Evolutionary conservation across 108 stramenopile genomes (phyloP).

Genomic region (Fragilariopsis cylindrus): DNA sequence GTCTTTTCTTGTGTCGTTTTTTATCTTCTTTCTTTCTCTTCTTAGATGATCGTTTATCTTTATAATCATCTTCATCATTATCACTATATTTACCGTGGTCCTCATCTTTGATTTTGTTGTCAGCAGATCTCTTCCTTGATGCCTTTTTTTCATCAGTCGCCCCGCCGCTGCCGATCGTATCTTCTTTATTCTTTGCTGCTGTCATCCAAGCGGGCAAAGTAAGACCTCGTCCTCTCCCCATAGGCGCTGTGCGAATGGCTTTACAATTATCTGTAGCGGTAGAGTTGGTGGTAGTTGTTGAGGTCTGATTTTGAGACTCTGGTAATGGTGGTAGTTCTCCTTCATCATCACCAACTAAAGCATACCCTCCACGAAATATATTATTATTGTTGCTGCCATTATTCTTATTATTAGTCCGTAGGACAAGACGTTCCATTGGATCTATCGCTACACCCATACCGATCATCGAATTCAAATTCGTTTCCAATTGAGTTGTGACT

Average conservation of each 20-base stretch:
- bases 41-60: background rate
- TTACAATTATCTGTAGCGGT: background rate
- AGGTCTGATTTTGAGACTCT: background rate
- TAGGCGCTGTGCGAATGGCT: slow-evolving; percentile 19
- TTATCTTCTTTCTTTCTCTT: slow-evolving; percentile 26
- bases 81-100: background rate
- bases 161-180: slow-evolving; percentile 11
- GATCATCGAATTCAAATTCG: slow-evolving; percentile 64
- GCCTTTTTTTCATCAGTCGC: background rate
- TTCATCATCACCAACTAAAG: slow-evolving; percentile 68
- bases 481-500: slow-evolving; percentile 27
- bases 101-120: background rate
- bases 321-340: slow-evolving; percentile 42
- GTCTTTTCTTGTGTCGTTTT: slow-evolving; percentile 21
- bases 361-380: slow-evolving; percentile 55
- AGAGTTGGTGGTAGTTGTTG: background rate
- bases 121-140: background rate
- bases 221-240: slow-evolving; percentile 63
- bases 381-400: slow-evolving; percentile 7
- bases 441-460: slow-evolving; percentile 72
- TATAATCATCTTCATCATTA: slow-evolving; percentile 11
- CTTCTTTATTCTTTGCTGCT: slow-evolving; percentile 8
- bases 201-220: slow-evolving; percentile 77
- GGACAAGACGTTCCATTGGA: slow-evolving; percentile 50
- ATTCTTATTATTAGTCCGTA: slow-evolving; percentile 17